Percentiles rank a stretch among this genome's conserved stretches.
Conservation (phyloP, 805 yeast genomes). For the Lachancea lanzarotensis region DNA sequence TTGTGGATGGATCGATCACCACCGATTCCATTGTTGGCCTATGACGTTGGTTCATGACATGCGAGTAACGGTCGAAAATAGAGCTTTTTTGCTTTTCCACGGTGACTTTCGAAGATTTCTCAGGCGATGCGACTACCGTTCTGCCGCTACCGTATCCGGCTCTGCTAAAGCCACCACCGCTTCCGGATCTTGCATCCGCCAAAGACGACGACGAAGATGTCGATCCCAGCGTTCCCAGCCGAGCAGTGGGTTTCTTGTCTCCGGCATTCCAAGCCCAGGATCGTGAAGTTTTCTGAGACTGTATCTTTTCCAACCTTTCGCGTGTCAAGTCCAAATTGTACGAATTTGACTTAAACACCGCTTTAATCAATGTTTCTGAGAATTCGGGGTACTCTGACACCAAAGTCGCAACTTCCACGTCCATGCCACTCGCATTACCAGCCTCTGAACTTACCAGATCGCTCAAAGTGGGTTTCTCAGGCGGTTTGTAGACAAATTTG, state of each 20-base stretch:
- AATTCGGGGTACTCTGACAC: slow-evolving; percentile 30
- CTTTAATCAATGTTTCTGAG: slow-evolving; percentile 32
- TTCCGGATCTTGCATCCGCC: slow-evolving; percentile 1
- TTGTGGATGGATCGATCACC: slow-evolving; percentile 10
- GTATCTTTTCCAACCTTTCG: slow-evolving; percentile 26
- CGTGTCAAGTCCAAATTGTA: slow-evolving; percentile 32
- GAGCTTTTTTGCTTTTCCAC: slow-evolving; percentile 33
- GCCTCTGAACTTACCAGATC: background rate
- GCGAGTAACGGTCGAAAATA: slow-evolving; percentile 34
- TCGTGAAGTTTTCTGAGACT: slow-evolving; percentile 9
- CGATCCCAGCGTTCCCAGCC: slow-evolving; percentile 9
- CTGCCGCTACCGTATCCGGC: background rate
- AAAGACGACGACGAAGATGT: background rate
- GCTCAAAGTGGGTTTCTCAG: slow-evolving; percentile 1
- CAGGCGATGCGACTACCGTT: slow-evolving; percentile 6
- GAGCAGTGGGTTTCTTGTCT: slow-evolving; percentile 24
- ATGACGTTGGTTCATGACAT: slow-evolving; percentile 21
- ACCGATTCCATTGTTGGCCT: slow-evolving; percentile 13
- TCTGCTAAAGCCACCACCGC: background rate
- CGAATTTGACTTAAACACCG: slow-evolving; percentile 36
- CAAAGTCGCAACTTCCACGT: slow-evolving; percentile 9
- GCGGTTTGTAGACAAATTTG: slow-evolving; percentile 37
- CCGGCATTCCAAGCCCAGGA: slow-evolving; percentile 13
- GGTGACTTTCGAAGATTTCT: slow-evolving; percentile 33
- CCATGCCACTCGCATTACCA: background rate